These are phyloP conservation scores for Kalmanozyma brasiliensis DNA, from an alignment of 1,284 basidiomycete species.

Conservation along the genomic window DNA sequence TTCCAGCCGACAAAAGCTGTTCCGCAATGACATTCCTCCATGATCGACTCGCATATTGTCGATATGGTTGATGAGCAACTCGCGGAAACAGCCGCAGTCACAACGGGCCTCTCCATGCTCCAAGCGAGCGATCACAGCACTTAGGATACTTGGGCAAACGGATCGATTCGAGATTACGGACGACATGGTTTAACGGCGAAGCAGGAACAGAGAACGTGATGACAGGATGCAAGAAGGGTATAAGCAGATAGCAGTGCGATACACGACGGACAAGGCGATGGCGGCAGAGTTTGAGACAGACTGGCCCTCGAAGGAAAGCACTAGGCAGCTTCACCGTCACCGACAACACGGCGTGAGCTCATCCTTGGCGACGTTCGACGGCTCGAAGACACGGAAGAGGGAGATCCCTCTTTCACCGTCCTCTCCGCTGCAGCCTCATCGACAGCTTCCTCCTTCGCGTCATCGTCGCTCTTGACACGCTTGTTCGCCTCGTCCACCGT, in stretches of 20 bases:
- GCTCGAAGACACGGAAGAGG: constrained; percentile 39
- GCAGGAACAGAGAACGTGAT: neutral
- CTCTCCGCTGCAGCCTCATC: constrained; percentile 11
- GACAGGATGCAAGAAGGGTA: neutral
- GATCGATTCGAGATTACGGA: no score
- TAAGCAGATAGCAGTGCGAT: neutral
- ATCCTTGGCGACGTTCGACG: constrained; percentile 47
- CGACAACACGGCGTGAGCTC: constrained; percentile 26
- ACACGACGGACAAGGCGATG: neutral
- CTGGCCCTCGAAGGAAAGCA: no score
- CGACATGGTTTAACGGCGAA: neutral
- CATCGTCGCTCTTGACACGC: constrained; percentile 22
- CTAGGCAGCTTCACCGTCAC: constrained; percentile 22
- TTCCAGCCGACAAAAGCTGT: no score
- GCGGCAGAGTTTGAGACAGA: neutral
- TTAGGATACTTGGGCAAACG: no score
- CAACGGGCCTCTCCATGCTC: no score
- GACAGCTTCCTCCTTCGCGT: constrained; percentile 1
- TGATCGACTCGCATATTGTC: no score
- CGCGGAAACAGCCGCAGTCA: no score
- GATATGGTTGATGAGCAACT: no score
- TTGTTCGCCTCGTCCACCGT: constrained; percentile 31
- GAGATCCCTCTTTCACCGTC: constrained; percentile 23
- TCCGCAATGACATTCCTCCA: no score
- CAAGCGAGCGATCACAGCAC: no score